Evolutionary conservation across 805 yeast genomes (phyloP), one percentile per base, ranked within the genome.

Genomic region (Saturnispora diversa): DNA sequence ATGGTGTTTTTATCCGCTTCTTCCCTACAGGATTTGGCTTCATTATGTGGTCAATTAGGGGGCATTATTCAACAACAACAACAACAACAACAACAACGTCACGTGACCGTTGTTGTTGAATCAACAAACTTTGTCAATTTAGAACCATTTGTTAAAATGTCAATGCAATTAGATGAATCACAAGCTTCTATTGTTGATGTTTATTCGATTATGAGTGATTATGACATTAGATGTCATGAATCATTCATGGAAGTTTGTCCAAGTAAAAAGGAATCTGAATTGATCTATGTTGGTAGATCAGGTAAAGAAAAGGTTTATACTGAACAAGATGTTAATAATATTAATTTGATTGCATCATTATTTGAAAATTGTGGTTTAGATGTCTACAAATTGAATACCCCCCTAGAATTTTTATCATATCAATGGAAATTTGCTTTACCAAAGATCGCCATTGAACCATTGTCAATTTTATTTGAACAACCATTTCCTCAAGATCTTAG

Each of bases 361-460:
- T 60, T 62, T 23, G 70, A 68, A 47, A 49, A 58, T 21, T 63
- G 66, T 28, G 58, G 61, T 42, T 61, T 69, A 34, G 69, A 69
- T 35, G 69, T 72, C 36, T 65, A 75, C 48, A 72, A 72, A 51
- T 64, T 75, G 41, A 60, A 66, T 43, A 65, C 70, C 48, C 65
- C 76, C 34, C 61, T 69, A 41, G 85, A 77, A 47, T 81, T 75
- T 51, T 64, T 75, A 59, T 73, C 79, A 10, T 80, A 80, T 51
- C 92, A 86, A 59, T 87, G 95, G 95, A 78, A 80, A 55, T 69
- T 84, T 42, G 88, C 94, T 1, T 69, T 86, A 40, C 85, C 94
- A 7, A 71, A 75, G 42, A 74, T 86, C 31, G 80, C 87, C 17
- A 75, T 87, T 54, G 84, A 81, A 57, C 86, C 95, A 5, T 64